phyloP scores from a whole-genome alignment of 495 filamentous ascomycete species.

The Aspergillus sparsus region DNA sequence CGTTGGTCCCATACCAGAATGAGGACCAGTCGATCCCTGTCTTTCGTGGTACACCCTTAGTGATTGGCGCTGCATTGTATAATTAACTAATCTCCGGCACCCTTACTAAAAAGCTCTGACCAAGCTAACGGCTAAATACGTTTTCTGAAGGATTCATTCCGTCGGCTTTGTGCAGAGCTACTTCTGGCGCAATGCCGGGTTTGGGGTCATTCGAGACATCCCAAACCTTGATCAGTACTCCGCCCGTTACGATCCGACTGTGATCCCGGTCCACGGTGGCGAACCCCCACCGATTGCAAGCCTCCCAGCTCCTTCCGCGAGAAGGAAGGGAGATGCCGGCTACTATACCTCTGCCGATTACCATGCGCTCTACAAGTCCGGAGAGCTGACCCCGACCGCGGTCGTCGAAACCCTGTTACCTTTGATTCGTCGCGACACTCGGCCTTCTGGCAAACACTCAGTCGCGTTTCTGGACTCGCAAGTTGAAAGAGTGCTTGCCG shows the following conservation, averaged over 20 bases:
- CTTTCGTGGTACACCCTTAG: slow-evolving; percentile 52
- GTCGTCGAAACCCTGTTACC: slow-evolving; percentile 72
- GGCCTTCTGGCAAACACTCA: slow-evolving; percentile 58
- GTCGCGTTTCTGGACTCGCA: slow-evolving; percentile 67
- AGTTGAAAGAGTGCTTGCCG: slow-evolving; percentile 59
- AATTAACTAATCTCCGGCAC: slow-evolving; percentile 14
- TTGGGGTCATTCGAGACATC: slow-evolving; percentile 60
- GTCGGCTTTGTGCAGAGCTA: slow-evolving; percentile 56
- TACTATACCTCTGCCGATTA: slow-evolving; percentile 79
- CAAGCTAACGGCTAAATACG: background rate
- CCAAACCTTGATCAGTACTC: slow-evolving; percentile 58
- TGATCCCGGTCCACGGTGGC: slow-evolving; percentile 61
- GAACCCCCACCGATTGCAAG: slow-evolving; percentile 34
- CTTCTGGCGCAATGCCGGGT: slow-evolving; percentile 77
- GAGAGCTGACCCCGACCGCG: slow-evolving; percentile 66
- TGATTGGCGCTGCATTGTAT: slow-evolving; percentile 54
- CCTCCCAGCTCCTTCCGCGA: slow-evolving; percentile 26
- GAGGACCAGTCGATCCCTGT: slow-evolving; percentile 55
- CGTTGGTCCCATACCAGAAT: slow-evolving; percentile 48
- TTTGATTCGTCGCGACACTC: slow-evolving; percentile 61
- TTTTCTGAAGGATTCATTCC: slow-evolving; percentile 50
- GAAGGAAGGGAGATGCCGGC: slow-evolving; percentile 40
- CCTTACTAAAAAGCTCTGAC: background rate
- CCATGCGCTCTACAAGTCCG: slow-evolving; percentile 67
- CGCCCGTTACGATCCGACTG: slow-evolving; percentile 79